Evolutionary conservation across 2,329 filamentous ascomycete genomes (phyloP).

Genomic region (Eurotiales sp.): DNA sequence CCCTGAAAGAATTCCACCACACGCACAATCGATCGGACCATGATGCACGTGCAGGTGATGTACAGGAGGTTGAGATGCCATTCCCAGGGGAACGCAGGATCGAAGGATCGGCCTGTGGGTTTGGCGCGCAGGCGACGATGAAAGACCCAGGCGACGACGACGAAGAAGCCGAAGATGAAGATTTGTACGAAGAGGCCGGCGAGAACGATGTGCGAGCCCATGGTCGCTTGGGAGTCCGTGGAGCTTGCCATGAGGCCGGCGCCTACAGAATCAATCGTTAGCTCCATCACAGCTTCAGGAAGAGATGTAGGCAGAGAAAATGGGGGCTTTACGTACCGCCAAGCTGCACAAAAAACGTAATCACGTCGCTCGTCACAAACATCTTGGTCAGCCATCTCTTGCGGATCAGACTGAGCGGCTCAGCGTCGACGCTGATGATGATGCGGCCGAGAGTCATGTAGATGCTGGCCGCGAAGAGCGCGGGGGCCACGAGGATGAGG

Average conservation of each 20-base stretch:
- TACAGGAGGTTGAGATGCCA: constrained; percentile 30
- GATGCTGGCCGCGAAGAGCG: constrained; percentile 34
- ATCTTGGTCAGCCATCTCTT: constrained; percentile 30
- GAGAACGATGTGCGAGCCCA: constrained; percentile 25
- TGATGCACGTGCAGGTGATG: constrained; percentile 17
- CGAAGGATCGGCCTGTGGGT: constrained; percentile 25
- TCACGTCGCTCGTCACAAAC: constrained; percentile 29
- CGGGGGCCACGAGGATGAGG: constrained; percentile 30
- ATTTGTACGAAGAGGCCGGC: constrained; percentile 30
- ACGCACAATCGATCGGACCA: constrained; percentile 20
- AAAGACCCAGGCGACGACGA: constrained; percentile 22
- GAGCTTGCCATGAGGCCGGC: not conserved
- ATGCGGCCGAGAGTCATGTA: constrained; percentile 34
- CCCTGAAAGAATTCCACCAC: constrained; percentile 21
- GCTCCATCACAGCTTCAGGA: too few species aligned
- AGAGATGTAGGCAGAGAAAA: constrained; percentile 17
- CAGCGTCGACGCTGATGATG: constrained; percentile 26
- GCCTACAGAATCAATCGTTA: too few species aligned
- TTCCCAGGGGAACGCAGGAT: constrained; percentile 29
- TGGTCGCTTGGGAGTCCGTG: not conserved
- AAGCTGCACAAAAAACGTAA: constrained; percentile 31
- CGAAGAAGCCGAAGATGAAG: constrained; percentile 27
- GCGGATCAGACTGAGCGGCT: constrained; percentile 25
- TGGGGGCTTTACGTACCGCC: constrained; percentile 16
- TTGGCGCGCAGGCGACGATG: constrained; percentile 24